Evolutionary conservation across 768 basidiomycete species (phyloP), one percentile per base, ranked within the genome.

Genomic region (Leccinellum luteum): DNA sequence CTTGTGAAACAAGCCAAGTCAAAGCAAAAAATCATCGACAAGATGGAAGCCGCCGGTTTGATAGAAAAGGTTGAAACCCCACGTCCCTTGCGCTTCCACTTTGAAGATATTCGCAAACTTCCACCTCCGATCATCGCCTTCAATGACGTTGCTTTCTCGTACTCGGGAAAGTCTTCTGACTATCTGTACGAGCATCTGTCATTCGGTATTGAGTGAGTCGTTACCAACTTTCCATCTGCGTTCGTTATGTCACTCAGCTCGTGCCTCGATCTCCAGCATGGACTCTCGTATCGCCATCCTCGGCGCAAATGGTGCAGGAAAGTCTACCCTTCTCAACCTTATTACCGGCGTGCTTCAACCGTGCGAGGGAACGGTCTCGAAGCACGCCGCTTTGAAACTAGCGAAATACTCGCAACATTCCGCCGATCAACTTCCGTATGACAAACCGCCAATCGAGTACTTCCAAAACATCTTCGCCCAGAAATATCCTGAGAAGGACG

Each of bases 11-110:
- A 99, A 75, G 96, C 96, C 64, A 98, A 99, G 78, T 98, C 95
- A 51, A 99, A 99, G 74, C 96, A 99, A 75, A 99, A 99, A 84
- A 98, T 99, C 62, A 96, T 99, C 75, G 96, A 99, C 81, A 99
- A 99, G 85, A 99, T 99, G 96, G 97, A 99, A 80, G 96, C 96
- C 27, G 96, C 95, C 14, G 96, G 96, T 60, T 81, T 99, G 44
- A 82, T 99, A 69, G 93, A 99, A 75, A 94, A 93, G 77, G 78
- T 97, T 57, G 93, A 95, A 69, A 72, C 73, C 4, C 80, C 82
- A 34, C 85, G 83, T 64, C 84, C 84, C 15, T 79, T 99, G 32
- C 80, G 85, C 51, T 99, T 98, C 84, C 88, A 96, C 82, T 99
- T 98, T 67, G 96, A 98, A 74, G 94, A 96, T 66, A 85, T 98